Conservation (phyloP, 345 rosid genomes). For the Populus ilicifolia region DNA sequence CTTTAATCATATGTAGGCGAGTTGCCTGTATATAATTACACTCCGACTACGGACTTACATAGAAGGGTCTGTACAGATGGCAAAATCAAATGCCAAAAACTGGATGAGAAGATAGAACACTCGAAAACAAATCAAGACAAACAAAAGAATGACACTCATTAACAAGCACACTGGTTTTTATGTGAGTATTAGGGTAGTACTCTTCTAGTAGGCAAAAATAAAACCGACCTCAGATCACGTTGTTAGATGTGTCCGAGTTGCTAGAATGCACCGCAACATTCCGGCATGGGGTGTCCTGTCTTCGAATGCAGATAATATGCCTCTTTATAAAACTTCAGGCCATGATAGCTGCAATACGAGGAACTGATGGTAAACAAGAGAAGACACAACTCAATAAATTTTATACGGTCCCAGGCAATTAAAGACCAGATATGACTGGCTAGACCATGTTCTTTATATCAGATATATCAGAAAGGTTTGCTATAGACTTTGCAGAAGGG, state of each 20-base stretch:
- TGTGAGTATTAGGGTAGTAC: constrained; percentile 33
- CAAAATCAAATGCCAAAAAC: constrained; percentile 44
- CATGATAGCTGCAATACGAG: constrained; percentile 66
- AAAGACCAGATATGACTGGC: constrained; percentile 19
- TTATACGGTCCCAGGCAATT: constrained; percentile 23
- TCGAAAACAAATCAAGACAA: constrained; percentile 37
- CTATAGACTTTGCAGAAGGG: constrained; percentile 87
- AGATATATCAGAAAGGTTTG: constrained; percentile 29
- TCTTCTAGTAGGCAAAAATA: constrained; percentile 21
- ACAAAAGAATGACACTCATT: constrained; percentile 48
- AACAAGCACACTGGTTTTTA: constrained; percentile 36
- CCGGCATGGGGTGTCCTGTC: constrained; percentile 34
- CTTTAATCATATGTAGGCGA: constrained; percentile 44
- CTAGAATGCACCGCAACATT: constrained; percentile 74
- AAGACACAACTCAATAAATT: constrained; percentile 20
- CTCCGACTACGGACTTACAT: constrained; percentile 37
- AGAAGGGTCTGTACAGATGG: constrained; percentile 59
- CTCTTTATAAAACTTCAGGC: constrained; percentile 75
- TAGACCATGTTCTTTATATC: constrained; percentile 22
- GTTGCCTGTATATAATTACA: constrained; percentile 59
- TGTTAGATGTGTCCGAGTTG: constrained; percentile 47
- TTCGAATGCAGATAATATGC: constrained; percentile 63
- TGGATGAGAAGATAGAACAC: constrained; percentile 30
- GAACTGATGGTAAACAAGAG: constrained; percentile 25
- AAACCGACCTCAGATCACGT: constrained; percentile 34